These are phyloP conservation scores for Cyanodermella asteris DNA, from an alignment of 2,329 filamentous ascomycete genomes.

Conservation along the genomic window DNA sequence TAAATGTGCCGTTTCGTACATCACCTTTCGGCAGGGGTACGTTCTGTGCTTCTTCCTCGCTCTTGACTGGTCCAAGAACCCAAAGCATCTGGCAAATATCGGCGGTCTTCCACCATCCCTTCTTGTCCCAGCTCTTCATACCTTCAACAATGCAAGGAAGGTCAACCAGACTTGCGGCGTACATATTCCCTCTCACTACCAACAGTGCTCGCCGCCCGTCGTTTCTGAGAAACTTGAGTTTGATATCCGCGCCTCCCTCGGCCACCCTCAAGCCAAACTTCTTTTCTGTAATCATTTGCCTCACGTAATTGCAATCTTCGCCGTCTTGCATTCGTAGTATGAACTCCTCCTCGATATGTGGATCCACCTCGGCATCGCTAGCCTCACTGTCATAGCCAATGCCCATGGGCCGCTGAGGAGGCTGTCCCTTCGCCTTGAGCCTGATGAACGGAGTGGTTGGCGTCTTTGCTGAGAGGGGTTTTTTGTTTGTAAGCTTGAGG, in stretches of 20 bases:
- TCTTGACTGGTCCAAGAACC: constrained; percentile 46
- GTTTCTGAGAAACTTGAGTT: constrained; percentile 49
- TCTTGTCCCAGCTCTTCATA: constrained; percentile 86
- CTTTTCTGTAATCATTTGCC: constrained; percentile 51
- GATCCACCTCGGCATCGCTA: constrained; percentile 71
- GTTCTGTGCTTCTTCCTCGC: constrained; percentile 42
- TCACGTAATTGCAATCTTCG: constrained; percentile 64
- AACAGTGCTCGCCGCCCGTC: constrained; percentile 55
- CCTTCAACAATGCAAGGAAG: constrained; percentile 71
- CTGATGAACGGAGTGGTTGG: constrained; percentile 25
- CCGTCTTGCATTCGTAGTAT: constrained; percentile 75
- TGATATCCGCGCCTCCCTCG: constrained; percentile 53
- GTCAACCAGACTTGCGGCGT: constrained; percentile 61
- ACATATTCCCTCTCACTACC: constrained; percentile 45
- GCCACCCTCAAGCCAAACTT: constrained; percentile 47
- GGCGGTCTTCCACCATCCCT: constrained; percentile 68
- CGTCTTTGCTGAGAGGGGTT: constrained; percentile 13
- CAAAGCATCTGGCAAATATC: constrained; percentile 81
- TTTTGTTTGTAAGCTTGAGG: constrained; percentile 14
- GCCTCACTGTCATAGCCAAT: constrained; percentile 95
- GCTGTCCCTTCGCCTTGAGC: constrained; percentile 44
- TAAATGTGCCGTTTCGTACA: constrained; percentile 43
- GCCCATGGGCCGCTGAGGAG: constrained; percentile 48
- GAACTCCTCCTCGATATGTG: constrained; percentile 73
- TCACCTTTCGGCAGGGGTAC: constrained; percentile 44